phyloP scores from a whole-genome alignment of 306 rosid species.

The Corylus avellana region DNA sequence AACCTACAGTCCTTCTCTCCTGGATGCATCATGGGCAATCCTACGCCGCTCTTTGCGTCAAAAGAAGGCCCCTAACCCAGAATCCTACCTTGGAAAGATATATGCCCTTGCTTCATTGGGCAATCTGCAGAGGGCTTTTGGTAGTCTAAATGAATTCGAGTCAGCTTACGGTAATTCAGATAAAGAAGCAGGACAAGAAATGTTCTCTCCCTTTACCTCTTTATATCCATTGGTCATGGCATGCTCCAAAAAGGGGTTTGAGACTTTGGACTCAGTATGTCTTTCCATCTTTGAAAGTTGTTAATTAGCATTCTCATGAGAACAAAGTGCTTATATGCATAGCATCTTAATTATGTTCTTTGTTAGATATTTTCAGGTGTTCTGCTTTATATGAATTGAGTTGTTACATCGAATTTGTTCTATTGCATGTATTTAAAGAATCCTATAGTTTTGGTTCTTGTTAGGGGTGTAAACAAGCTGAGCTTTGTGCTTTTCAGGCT shows the following conservation, averaged over 20 bases:
- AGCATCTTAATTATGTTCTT: neutral
- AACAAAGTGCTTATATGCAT: neutral
- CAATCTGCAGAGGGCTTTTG: conserved; percentile 74
- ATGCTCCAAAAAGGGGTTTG: conserved; percentile 88
- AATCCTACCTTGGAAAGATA: conserved; percentile 79
- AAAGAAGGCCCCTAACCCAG: conserved; percentile 84
- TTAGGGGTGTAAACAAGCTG: neutral
- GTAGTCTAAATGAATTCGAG: conserved; percentile 73
- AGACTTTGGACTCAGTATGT: conserved; percentile 84
- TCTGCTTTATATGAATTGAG: neutral
- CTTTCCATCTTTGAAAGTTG: conserved; percentile 30
- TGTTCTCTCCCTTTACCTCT: conserved; percentile 91
- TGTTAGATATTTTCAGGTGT: neutral
- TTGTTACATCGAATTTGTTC: neutral
- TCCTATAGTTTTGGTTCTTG: neutral
- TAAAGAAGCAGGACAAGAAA: conserved; percentile 59
- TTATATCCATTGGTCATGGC: conserved; percentile 80
- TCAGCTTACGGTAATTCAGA: conserved; percentile 53
- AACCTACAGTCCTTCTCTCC: conserved; percentile 60
- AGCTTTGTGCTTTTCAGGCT: neutral
- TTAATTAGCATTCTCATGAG: conserved; percentile 18
- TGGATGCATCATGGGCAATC: conserved; percentile 88
- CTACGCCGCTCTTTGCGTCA: conserved; percentile 72
- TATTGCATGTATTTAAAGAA: neutral
- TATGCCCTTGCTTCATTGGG: conserved; percentile 80